Evolutionary conservation across 495 filamentous ascomycete species (phyloP), one percentile per base, ranked within the genome.

Genomic region (Penicillium manginii): DNA sequence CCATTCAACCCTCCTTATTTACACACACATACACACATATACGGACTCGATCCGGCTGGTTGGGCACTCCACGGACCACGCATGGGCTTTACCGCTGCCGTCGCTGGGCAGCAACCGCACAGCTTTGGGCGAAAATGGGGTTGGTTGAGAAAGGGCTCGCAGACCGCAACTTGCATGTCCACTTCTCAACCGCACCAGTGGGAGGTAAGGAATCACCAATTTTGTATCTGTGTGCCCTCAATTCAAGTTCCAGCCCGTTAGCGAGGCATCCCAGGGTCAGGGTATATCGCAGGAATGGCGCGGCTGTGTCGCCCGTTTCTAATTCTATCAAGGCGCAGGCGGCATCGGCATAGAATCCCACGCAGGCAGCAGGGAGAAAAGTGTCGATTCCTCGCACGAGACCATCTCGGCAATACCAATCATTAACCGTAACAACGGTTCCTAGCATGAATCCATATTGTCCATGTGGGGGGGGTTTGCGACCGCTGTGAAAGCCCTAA

Each of bases 101-200:
- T 65, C 69, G 65, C 73, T 75, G 74, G 74, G 74, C 74, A 77
- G 71, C 74, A 73, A 77, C 66, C 62, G 55, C 63, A 8, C 59
- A 51, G 55, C 62, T 43, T 64, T 65, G 54, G 62, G 60, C 51
- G 23, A 63, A 57, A 59, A 63, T 43, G 52, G 59, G 56, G 59
- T 43, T 57, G 31, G 40, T 58, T 46, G 48, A 63, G 55, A 62
- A 62, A 52, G 61, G 48, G n/a, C 37, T 65, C 49, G 50, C 74
- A 75, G 74, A 75, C 74, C 72, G 74, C 74, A 75, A 74, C 57
- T 74, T 70, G 61, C 55, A 58, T 54, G 33, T 49, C 42, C 50
- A 47, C 52, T 33, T 11, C 33, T 42, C 54, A 50, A 50, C n/a
- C 10, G 48, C 48, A 47, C 45, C 45, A 47, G 45, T 47, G 19